Base-by-base conservation (phyloP, 2,329 filamentous ascomycete genomes). In the Neopestalotiopsis sp. region DNA sequence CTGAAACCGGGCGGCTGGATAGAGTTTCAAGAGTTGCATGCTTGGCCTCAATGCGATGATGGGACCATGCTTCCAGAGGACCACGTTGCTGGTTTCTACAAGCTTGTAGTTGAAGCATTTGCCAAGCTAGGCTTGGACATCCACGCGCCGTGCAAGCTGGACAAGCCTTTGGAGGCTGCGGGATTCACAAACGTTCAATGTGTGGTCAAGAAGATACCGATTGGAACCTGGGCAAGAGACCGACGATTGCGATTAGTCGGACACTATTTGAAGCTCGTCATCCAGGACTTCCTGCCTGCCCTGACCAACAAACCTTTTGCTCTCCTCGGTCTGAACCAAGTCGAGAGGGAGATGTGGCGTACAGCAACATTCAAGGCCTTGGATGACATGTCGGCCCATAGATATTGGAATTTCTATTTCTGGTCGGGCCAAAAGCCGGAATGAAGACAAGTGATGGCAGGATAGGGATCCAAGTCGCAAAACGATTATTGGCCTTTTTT, bases 1-100 rank as follows among this genome's bases (percentile, higher is more conserved):
- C 72, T 85, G 12, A 79, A 76, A 57, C 80, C 81, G 0, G 86
- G 86, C n/a, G 85, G 85, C 61, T 87, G 84, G 82, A 78, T 88
- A 45, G 86, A 88, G 71, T 81, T 86, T 56, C 83, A 85, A 28
- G 85, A 87, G 65, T 77, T 85, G 38, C 79, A 82, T 59, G 78
- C 78, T 13, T 76, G 76, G 30, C 77, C 84, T 13, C 74, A 78
- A 34, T 85, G 81, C 70, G 84, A 86, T 70, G 72, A 75, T 69
- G 79, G 75, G 57, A 82, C 82, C 10, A 84, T 86, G 80, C 73
- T 75, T 1, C 73, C 77, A 3, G 78, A 84, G 66, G 80, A 85
- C 59, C 76, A 80, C 3, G 72, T 85, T 45, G 73, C 73, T 30
- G 71, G 75, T 7, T 77, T 79, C 69, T 76, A 75, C 67, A 71